Evolutionary conservation across 1,284 basidiomycete genomes (phyloP).

Genomic region (Tremellales sp.): DNA sequence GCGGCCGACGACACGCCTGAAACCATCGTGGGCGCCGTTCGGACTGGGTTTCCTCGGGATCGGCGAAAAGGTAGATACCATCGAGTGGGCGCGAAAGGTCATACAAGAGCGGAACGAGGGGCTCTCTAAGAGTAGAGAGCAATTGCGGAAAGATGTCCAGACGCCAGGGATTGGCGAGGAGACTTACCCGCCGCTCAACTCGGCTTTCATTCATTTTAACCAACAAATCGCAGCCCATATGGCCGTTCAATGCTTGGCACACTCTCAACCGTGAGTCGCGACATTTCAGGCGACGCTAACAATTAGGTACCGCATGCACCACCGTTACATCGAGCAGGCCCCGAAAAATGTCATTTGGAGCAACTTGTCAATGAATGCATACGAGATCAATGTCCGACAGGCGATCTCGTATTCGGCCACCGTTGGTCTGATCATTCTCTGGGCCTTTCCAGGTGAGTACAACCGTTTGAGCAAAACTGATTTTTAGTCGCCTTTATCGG

Average conservation of each 20-base stretch:
- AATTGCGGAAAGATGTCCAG: conserved; percentile 50
- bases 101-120: conserved; percentile 33
- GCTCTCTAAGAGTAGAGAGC: conserved; percentile 41
- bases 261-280: conserved; percentile 63
- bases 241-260: conserved; percentile 65
- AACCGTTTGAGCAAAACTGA: neutral
- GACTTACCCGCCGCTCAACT: conserved; percentile 63
- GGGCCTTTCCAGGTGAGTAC: conserved; percentile 56
- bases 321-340: conserved; percentile 63
- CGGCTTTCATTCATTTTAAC: conserved; percentile 90
- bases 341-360: conserved; percentile 68
- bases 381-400: conserved; percentile 66
- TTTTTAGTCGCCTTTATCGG: conserved; percentile 50
- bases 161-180: conserved; percentile 46
- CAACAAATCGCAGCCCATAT: conserved; percentile 90
- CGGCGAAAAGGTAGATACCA: conserved; percentile 77
- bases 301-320: conserved; percentile 55
- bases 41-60: conserved; percentile 60
- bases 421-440: conserved; percentile 61
- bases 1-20: conserved; percentile 76
- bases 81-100: conserved; percentile 68
- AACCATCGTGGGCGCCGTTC: conserved; percentile 58
- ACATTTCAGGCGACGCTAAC: neutral
- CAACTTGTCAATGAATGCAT: conserved; percentile 72
- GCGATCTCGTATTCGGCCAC: conserved; percentile 54